Base-by-base conservation (phyloP, 257 asterid species). In the Euphrasia confusa region DNA sequence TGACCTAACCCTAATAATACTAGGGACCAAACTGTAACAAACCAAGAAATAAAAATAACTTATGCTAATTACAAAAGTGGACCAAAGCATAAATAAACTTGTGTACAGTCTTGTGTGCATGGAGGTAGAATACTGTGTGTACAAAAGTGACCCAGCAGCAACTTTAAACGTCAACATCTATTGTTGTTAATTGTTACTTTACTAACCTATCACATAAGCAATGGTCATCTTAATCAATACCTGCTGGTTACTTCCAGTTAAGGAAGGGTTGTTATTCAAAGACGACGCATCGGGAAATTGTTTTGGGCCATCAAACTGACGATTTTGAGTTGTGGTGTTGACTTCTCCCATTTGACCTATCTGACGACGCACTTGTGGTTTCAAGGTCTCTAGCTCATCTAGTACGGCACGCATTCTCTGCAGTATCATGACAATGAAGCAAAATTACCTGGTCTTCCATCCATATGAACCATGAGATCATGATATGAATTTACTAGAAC, bases 381-480 rank as follows among this genome's bases (percentile, higher is more conserved):
- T 85, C 72, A 90, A 65, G n/a, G 45, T 63, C 80, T 91, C 98
- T 49, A 91, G 82, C 84, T 91, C 95, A 68, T 84, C 85, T 47
- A 90, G 63, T 73, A 90, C 94, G 37, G 69, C 45, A n/a, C 55
- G 69, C 79, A 85, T 72, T 76, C 69, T 85, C 94, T 88, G 78
- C 72, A 71, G 52, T 63, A 58, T 53, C 62, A 68, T 9, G 54
- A 58, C 27, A 58, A 58, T 26, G 26, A 69, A 55, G 42, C 49
- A 68, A 73, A 58, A 35, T 49, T 33, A 68, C 66, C 12, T 4
- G 53, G 27, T 49, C 62, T 52, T 61, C 71, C 63, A 48, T 66
- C 64, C 64, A 67, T 26, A 58, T 15, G 37, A 63, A 67, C 61
- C 35, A 62, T 21, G 18, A 49, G 50, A 15, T 5, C 10, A 62